A percentile compares a stretch with the other conserved stretches of the same genome.
Conservation (phyloP, 2,329 filamentous ascomycete species). For the Cladophialophora psammophila region DNA sequence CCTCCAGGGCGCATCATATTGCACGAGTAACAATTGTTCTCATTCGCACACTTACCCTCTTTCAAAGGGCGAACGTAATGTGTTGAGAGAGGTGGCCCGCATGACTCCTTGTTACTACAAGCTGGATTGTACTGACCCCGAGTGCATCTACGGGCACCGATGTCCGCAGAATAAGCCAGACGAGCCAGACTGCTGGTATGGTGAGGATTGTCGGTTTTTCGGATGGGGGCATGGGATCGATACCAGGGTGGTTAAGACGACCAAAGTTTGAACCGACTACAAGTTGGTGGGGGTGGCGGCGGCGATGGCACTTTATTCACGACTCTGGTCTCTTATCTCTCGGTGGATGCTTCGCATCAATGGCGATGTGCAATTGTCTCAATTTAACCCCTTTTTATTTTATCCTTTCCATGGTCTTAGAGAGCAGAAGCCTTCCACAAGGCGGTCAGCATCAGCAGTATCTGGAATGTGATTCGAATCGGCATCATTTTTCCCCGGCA, state of each 20-base stretch:
- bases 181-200: conserved; percentile 64
- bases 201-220: conserved; percentile 65
- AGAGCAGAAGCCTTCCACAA: too few relatives aligned
- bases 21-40: conserved; percentile 64
- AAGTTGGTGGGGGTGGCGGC: not conserved
- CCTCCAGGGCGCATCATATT: conserved; percentile 60
- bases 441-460: too few relatives aligned
- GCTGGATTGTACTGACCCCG: conserved; percentile 63
- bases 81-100: conserved; percentile 65
- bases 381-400: too few relatives aligned
- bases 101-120: conserved; percentile 69
- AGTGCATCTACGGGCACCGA: conserved; percentile 70
- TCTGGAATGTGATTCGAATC: too few relatives aligned
- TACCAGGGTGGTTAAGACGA: conserved; percentile 61
- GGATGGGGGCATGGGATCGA: conserved; percentile 66
- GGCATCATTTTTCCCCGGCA: too few relatives aligned
- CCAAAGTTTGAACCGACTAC: conserved; percentile 48
- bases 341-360: not conserved
- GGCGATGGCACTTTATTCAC: not conserved
- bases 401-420: too few relatives aligned
- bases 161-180: conserved; percentile 64
- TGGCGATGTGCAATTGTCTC: not conserved
- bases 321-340: not conserved
- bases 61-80: conserved; percentile 60
- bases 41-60: conserved; percentile 64